These are phyloP conservation scores for Mycena filopes DNA, from an alignment of 768 basidiomycete species.

Conservation along the genomic window DNA sequence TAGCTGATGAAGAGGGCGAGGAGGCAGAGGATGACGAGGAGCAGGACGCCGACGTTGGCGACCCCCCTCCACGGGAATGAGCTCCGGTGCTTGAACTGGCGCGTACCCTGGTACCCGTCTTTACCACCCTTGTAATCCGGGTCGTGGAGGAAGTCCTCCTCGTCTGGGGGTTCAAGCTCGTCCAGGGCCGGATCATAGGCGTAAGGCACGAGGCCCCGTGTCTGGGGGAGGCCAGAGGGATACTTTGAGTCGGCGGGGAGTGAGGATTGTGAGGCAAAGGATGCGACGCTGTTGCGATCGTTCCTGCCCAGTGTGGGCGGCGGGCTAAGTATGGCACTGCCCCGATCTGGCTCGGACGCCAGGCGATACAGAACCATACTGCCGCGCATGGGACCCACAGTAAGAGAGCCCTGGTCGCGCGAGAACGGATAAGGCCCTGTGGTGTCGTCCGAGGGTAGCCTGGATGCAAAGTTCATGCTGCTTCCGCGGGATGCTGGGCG, in stretches of 20 bases:
- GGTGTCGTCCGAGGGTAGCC: conserved; percentile 53
- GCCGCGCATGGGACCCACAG: conserved; percentile 42
- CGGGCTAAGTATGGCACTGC: conserved; percentile 44
- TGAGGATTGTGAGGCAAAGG: conserved; percentile 57
- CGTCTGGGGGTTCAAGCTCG: conserved; percentile 65
- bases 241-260: conserved; percentile 75
- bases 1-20: conserved; percentile 85
- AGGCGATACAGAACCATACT: conserved; percentile 79
- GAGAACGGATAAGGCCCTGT: conserved; percentile 56
- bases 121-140: conserved; percentile 46
- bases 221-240: conserved; percentile 50
- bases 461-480: conserved; percentile 29
- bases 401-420: conserved; percentile 35
- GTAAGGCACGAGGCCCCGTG: conserved; percentile 68
- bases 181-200: conserved; percentile 76
- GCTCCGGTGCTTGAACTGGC: conserved; percentile 33
- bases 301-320: conserved; percentile 43
- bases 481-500: conserved; percentile 53
- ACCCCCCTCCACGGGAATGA: conserved; percentile 60
- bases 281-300: conserved; percentile 45
- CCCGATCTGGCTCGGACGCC: conserved; percentile 46
- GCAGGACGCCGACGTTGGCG: conserved; percentile 75
- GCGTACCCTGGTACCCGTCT: conserved; percentile 25
- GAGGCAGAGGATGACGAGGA: conserved; percentile 68
- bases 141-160: conserved; percentile 83